These are phyloP conservation scores for Hypomontagnella submonticulosa DNA, from an alignment of 495 filamentous ascomycete genomes.

Conservation along the genomic window DNA sequence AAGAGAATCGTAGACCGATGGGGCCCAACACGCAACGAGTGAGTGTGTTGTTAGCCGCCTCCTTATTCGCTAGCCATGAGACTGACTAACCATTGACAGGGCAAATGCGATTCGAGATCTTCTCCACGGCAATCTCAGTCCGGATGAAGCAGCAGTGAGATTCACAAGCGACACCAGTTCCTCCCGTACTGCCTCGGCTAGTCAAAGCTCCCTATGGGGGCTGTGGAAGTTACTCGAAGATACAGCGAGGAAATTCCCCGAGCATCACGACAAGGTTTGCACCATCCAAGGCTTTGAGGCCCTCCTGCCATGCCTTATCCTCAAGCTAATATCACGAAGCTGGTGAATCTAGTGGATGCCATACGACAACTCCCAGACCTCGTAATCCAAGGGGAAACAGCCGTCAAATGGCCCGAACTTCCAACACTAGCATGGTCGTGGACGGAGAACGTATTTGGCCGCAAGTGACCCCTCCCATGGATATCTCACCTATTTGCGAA, in stretches of 20 bases:
- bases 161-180: conserved; percentile 14
- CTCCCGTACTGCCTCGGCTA: conserved; percentile 7
- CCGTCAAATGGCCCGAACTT: conserved; percentile 26
- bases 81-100: conserved; percentile 8
- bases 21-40: conserved; percentile 23
- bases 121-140: conserved; percentile 15
- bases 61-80: background rate
- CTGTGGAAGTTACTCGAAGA: conserved; percentile 26
- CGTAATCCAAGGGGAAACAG: conserved; percentile 23
- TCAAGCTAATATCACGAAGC: conserved; percentile 18
- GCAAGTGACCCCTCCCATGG: conserved; percentile 19
- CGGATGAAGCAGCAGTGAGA: conserved; percentile 20
- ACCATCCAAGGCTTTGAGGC: background rate
- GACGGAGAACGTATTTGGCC: conserved; percentile 30
- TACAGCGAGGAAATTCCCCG: conserved; percentile 26
- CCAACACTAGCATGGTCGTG: conserved; percentile 15
- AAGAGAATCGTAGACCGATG: conserved; percentile 21
- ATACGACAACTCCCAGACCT: conserved; percentile 22
- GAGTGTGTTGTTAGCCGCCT: conserved; percentile 12
- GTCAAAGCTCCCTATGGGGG: conserved; percentile 11
- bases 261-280: conserved; percentile 22
- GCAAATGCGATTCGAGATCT: conserved; percentile 26
- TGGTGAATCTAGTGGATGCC: conserved; percentile 23
- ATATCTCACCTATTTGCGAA: background rate
- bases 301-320: background rate